A percentile compares a stretch with the other conserved stretches of the same genome.
Conservation (phyloP, 441 rosid species). For the Melastoma candidum region DNA sequence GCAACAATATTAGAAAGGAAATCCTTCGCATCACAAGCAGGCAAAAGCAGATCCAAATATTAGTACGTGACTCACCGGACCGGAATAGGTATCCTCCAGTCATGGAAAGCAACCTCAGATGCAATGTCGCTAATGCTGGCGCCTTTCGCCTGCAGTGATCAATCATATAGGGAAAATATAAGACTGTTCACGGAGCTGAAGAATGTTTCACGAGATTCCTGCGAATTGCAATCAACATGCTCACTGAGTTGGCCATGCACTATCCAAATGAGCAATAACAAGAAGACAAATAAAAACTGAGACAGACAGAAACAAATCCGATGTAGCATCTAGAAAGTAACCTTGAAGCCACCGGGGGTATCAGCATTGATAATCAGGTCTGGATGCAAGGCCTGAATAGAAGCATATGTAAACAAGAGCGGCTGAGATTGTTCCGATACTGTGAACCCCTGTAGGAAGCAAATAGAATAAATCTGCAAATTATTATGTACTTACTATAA, state of each 20-base stretch:
- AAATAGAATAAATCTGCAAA: too few relatives aligned
- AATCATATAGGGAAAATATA: neutral
- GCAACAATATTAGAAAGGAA: neutral
- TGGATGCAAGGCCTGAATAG: conserved; percentile 72
- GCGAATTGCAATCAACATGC: too few relatives aligned
- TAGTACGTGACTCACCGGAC: conserved; percentile 47
- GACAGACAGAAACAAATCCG: neutral
- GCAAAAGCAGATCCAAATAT: conserved; percentile 10
- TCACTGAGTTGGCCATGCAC: too few relatives aligned
- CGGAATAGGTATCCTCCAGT: conserved; percentile 88
- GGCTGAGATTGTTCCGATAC: conserved; percentile 77
- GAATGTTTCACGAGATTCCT: too few relatives aligned
- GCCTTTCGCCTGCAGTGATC: conserved; percentile 67
- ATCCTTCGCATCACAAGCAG: conserved; percentile 1
- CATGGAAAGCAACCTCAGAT: conserved; percentile 85
- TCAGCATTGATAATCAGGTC: conserved; percentile 95
- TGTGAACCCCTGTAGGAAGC: conserved; percentile 62
- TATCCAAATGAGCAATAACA: neutral
- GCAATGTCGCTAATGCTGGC: conserved; percentile 74
- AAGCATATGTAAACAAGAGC: conserved; percentile 81
- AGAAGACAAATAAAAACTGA: neutral
- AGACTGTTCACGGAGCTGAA: neutral
- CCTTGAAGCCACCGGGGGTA: conserved; percentile 95
- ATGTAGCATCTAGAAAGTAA: conserved; percentile 7
- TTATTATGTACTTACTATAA: neutral